Base-by-base conservation (phyloP, 2,329 filamentous ascomycete species). In the Fusarium humuli region DNA sequence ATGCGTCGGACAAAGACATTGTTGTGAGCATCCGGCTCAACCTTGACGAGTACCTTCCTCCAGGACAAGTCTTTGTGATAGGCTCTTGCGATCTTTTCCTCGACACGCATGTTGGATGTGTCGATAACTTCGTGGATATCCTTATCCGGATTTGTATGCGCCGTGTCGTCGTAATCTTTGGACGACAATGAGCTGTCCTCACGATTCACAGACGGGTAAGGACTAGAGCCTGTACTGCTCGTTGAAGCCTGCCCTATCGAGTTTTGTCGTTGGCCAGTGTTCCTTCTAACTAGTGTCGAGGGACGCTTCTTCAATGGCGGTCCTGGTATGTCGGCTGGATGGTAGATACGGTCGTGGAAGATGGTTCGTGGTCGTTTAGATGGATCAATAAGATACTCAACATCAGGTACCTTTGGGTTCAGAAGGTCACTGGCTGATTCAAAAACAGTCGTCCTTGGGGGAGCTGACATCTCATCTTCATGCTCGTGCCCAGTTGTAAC, bases 1-100 rank as follows among this genome's bases (percentile, higher is more conserved):
- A 94, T 97, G 59, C 96, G 91, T 18, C 96, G 91, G 25, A 99
- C 96, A 65, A 98, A 92, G 72, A 99, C 97, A 79, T 99, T 99
- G 81, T 99, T 99, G 82, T 99, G 96, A 0, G 96, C 96, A 80
- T 99, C 96, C 0, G 96, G 96, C 78, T 99, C 95, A 4, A 99
- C 85, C 57, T 96, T 92, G 16, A 99, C 96, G 6, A 99, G 88
- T 2, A 99, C 96, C 78, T 99, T 99, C 47, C 96, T 92, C 96
- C 96, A 99, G 3, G 93, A 93, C 22, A 99, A 82, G 69, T 94
- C 94, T 14, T 90, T 90, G 79, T 99, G 96, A 81, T 99, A 99
- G 16, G 94, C 96, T 48, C 96, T 89, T 3, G 96, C 96, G 72
- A 99, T 99, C 81, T 98, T 98, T 79, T 99, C 96, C 79, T 99